Percentiles rank a stretch among this genome's conserved stretches.
Evolutionary conservation across 202 grass and related monocot species (phyloP).

Genomic region (Setaria viridis): DNA sequence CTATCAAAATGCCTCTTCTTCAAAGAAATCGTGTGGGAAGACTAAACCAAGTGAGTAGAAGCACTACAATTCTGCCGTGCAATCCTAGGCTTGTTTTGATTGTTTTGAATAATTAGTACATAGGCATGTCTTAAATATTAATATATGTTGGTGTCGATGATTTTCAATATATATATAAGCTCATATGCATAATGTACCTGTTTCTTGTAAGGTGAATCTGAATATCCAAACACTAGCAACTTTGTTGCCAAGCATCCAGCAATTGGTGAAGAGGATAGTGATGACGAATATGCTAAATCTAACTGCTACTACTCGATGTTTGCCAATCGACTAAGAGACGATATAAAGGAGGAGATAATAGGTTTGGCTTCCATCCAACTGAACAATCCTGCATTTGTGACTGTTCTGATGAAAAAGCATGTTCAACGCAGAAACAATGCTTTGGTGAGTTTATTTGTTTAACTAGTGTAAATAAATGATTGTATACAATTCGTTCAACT

Average conservation of each 20-base stretch:
- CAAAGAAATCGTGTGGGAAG: background rate
- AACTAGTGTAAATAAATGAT: background rate
- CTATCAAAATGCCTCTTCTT: conserved; percentile 12
- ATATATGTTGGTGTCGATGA: background rate
- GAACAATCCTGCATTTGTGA: conserved; percentile 40
- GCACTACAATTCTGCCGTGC: background rate
- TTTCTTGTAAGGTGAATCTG: conserved; percentile 32
- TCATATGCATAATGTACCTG: background rate
- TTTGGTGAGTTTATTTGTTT: conserved; percentile 32
- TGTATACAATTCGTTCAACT: background rate
- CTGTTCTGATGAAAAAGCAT: conserved; percentile 1
- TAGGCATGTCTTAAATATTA: background rate
- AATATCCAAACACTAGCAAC: conserved; percentile 9
- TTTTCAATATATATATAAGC: background rate
- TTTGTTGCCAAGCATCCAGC: conserved; percentile 24
- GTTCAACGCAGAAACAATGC: background rate
- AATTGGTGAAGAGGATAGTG: conserved; percentile 23
- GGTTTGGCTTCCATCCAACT: conserved; percentile 6
- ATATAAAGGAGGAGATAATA: conserved; percentile 24
- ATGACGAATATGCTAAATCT: background rate
- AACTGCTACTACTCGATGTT: conserved; percentile 27
- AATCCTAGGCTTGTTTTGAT: background rate
- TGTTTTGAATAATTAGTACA: conserved; percentile 4
- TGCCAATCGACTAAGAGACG: background rate
- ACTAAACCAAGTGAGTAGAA: conserved; percentile 29